Evolutionary conservation across 2,329 filamentous ascomycete genomes (phyloP).

Genomic region (Penicillium sclerotigenum): DNA sequence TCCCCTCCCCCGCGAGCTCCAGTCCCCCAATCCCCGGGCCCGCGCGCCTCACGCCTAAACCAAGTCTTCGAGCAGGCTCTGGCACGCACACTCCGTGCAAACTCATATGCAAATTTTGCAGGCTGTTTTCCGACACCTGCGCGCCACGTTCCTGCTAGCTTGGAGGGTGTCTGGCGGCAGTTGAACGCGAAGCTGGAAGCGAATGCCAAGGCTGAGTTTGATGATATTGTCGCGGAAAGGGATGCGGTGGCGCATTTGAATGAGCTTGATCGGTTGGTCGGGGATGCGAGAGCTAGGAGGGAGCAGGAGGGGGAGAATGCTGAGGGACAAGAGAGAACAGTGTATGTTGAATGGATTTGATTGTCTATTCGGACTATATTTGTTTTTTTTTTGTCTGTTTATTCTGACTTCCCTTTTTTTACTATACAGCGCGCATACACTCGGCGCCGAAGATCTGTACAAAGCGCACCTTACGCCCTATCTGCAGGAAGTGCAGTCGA

Average conservation of each 20-base stretch:
- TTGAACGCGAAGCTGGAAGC: constrained; percentile 58
- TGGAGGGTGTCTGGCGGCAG: constrained; percentile 58
- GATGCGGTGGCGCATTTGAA: constrained; percentile 58
- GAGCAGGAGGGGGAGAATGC: constrained; percentile 32
- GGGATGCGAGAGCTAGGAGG: constrained; percentile 56
- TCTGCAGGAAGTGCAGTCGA: constrained; percentile 49
- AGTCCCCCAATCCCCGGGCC: constrained; percentile 54
- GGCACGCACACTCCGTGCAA: constrained; percentile 58
- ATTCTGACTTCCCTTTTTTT: background rate
- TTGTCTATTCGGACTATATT: background rate
- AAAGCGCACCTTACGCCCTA: constrained; percentile 59
- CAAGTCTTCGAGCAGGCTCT: constrained; percentile 60
- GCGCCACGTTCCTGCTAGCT: constrained; percentile 53
- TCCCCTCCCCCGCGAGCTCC: constrained; percentile 55
- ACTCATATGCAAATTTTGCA: constrained; percentile 60
- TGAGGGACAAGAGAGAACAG: constrained; percentile 38
- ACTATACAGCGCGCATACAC: constrained; percentile 53
- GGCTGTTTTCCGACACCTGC: constrained; percentile 63
- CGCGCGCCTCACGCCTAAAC: constrained; percentile 58
- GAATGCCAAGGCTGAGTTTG: constrained; percentile 58
- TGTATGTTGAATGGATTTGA: constrained; percentile 43
- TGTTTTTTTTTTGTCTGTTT: background rate
- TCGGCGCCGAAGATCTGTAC: constrained; percentile 56
- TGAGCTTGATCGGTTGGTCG: constrained; percentile 58
- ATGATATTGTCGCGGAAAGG: constrained; percentile 56